Evolutionary conservation across 805 yeast genomes (phyloP).

Genomic region (Scheffersomyces stipitis): DNA sequence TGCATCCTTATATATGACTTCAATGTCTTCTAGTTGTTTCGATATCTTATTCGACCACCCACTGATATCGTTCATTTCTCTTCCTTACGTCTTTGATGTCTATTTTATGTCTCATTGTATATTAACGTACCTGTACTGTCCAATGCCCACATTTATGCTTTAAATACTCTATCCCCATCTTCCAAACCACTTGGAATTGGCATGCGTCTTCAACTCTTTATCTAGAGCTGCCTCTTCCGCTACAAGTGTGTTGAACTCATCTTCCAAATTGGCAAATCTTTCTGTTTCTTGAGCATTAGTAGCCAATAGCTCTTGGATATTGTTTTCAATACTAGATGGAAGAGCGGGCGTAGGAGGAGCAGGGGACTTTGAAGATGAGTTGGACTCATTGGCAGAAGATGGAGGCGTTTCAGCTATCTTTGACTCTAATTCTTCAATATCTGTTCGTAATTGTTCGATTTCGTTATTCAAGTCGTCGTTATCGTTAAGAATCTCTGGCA

Average conservation of each 20-base stretch:
- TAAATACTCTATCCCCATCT: slow-evolving; percentile 16
- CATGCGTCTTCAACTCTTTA: slow-evolving; percentile 17
- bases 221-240: slow-evolving; percentile 25
- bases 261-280: slow-evolving; percentile 37
- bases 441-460: slow-evolving; percentile 31
- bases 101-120: too few species aligned
- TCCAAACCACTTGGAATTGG: slow-evolving; percentile 29
- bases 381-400: slow-evolving; percentile 6
- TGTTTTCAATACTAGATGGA: slow-evolving; percentile 37
- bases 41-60: too few species aligned
- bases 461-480: slow-evolving; percentile 56
- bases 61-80: too few species aligned
- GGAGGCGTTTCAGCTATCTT: slow-evolving; percentile 23
- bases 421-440: slow-evolving; percentile 42
- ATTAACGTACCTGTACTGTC: too few species aligned
- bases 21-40: too few species aligned
- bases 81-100: too few species aligned
- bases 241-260: slow-evolving; percentile 28
- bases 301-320: slow-evolving; percentile 34
- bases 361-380: slow-evolving; percentile 7
- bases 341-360: slow-evolving; percentile 14
- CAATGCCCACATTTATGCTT: too few species aligned
- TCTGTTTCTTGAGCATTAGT: slow-evolving; percentile 41
- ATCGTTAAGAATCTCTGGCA: slow-evolving; percentile 76
- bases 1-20: too few species aligned